These are phyloP conservation scores for Capsicum rhomboideum DNA, from an alignment of 257 asterid species.

Conservation along the genomic window DNA sequence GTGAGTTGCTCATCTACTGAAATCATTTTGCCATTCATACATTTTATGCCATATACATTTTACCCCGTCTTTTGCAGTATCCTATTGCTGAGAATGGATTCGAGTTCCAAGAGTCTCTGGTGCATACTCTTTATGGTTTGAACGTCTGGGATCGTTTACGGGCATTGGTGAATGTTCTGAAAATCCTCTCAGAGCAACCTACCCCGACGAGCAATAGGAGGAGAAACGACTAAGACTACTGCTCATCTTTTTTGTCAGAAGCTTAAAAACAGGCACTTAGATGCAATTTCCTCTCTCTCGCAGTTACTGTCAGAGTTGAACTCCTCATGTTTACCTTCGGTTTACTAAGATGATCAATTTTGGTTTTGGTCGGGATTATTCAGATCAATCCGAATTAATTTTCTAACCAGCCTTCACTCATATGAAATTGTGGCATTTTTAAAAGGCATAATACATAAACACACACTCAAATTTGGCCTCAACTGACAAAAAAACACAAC, in stretches of 20 bases:
- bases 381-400: not conserved
- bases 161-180: constrained; percentile 66
- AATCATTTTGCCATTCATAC: not conserved
- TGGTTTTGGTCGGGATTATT: not conserved
- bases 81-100: constrained; percentile 78
- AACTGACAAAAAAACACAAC: too few species aligned
- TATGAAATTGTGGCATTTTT: not conserved
- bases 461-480: too few species aligned
- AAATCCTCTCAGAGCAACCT: constrained; percentile 57
- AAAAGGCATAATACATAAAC: too few species aligned
- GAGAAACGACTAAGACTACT: constrained; percentile 26
- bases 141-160: constrained; percentile 66
- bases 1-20: constrained; percentile 17
- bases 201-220: constrained; percentile 30
- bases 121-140: constrained; percentile 74
- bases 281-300: not conserved
- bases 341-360: not conserved
- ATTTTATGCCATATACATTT: not conserved
- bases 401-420: not conserved
- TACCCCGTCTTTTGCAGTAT: constrained; percentile 42
- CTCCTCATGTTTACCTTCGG: not conserved
- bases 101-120: constrained; percentile 72
- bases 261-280: not conserved
- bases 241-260: not conserved
- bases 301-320: not conserved